These are phyloP conservation scores for Nemania diffusa DNA, from an alignment of 2,329 filamentous ascomycete species.

Conservation along the genomic window DNA sequence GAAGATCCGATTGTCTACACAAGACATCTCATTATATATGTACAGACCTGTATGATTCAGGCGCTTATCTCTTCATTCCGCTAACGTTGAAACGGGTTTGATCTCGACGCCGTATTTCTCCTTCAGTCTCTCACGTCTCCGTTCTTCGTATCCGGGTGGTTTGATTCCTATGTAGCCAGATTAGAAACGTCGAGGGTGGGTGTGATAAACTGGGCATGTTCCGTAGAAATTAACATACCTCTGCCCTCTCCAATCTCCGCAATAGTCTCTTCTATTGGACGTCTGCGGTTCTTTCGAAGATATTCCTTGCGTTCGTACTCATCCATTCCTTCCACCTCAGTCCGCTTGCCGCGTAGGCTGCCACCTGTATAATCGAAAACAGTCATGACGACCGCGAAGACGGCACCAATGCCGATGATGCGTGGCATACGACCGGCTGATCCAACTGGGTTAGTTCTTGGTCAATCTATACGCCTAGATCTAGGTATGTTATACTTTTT, in stretches of 20 bases:
- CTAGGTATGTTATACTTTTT: conserved; percentile 66
- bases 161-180: conserved; percentile 71
- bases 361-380: conserved; percentile 73
- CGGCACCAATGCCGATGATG: conserved; percentile 70
- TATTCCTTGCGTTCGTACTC: conserved; percentile 82
- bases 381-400: conserved; percentile 64
- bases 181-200: conserved; percentile 2
- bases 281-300: conserved; percentile 77
- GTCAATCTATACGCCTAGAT: not conserved
- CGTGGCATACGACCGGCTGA: conserved; percentile 70
- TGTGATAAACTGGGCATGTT: not conserved
- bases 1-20: conserved; percentile 25
- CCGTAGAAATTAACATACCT: conserved; percentile 60
- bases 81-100: conserved; percentile 67
- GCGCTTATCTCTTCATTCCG: conserved; percentile 50
- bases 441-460: conserved; percentile 31
- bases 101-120: conserved; percentile 90
- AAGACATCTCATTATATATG: conserved; percentile 43
- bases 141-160: conserved; percentile 84
- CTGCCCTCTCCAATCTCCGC: conserved; percentile 85
- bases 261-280: conserved; percentile 82
- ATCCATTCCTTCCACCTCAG: conserved; percentile 65
- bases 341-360: conserved; percentile 60
- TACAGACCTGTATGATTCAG: conserved; percentile 38
- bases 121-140: conserved; percentile 82